Evolutionary conservation across 2,329 filamentous ascomycete species (phyloP).

Genomic region (Sporothrix protearum): DNA sequence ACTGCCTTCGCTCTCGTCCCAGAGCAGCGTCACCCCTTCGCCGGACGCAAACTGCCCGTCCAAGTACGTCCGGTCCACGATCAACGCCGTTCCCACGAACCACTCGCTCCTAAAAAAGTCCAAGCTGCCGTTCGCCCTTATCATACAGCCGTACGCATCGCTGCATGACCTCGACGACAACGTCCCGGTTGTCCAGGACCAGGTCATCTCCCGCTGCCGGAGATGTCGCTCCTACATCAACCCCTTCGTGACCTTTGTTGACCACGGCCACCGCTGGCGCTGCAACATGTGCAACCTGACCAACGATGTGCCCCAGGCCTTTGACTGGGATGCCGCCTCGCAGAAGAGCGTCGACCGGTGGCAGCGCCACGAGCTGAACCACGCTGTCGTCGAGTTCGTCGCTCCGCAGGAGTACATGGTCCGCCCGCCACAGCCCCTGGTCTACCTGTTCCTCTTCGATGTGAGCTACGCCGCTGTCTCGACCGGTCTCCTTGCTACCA

Average conservation of each 20-base stretch:
- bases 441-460: constrained; percentile 93
- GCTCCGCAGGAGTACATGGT: constrained; percentile 99
- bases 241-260: constrained; percentile 91
- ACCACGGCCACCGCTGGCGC: constrained; percentile 95
- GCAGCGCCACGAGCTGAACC: constrained; percentile 88
- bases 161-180: constrained; percentile 90
- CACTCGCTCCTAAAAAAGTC: constrained; percentile 94
- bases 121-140: constrained; percentile 87
- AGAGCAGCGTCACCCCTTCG: constrained; percentile 89
- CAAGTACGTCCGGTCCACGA: constrained; percentile 90
- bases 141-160: constrained; percentile 92
- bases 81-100: constrained; percentile 91
- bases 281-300: constrained; percentile 99
- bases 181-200: constrained; percentile 89
- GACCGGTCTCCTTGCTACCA: constrained; percentile 85
- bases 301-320: constrained; percentile 98
- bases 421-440: constrained; percentile 87
- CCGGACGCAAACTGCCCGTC: constrained; percentile 86
- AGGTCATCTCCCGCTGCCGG: constrained; percentile 94
- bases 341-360: constrained; percentile 91
- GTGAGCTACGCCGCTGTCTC: constrained; percentile 89
- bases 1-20: not conserved
- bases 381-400: constrained; percentile 95
- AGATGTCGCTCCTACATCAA: constrained; percentile 98
- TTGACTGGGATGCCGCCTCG: constrained; percentile 92